These are phyloP conservation scores for Triglochin maritima DNA, from an alignment of 106 monocot species.

Conservation along the genomic window DNA sequence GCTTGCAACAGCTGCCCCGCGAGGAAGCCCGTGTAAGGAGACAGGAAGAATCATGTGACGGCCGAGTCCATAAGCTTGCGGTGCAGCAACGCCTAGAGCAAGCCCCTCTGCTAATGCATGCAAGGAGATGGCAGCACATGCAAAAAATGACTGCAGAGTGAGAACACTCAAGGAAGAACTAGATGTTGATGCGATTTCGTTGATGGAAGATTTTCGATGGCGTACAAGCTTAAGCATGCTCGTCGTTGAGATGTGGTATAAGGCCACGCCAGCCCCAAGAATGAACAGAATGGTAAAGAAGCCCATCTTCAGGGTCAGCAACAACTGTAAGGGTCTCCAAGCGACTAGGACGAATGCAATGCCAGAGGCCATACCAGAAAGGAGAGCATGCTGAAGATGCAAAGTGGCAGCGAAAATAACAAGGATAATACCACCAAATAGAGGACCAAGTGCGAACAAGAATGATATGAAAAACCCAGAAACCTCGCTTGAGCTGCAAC, in stretches of 20 bases:
- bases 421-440: slow-evolving; percentile 71
- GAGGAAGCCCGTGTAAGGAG: slow-evolving; percentile 89
- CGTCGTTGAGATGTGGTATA: slow-evolving; percentile 35
- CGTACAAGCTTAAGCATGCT: slow-evolving; percentile 31
- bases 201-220: slow-evolving; percentile 48
- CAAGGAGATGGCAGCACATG: slow-evolving; percentile 62
- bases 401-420: slow-evolving; percentile 47
- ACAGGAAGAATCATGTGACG: slow-evolving; percentile 88
- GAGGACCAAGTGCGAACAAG: slow-evolving; percentile 87
- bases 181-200: slow-evolving; percentile 28
- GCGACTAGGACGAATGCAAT: slow-evolving; percentile 63
- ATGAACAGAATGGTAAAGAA: slow-evolving; percentile 39
- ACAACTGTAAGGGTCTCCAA: slow-evolving; percentile 84
- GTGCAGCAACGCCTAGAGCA: slow-evolving; percentile 85
- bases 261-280: slow-evolving; percentile 36
- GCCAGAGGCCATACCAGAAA: slow-evolving; percentile 76
- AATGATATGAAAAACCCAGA: slow-evolving; percentile 80
- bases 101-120: slow-evolving; percentile 90
- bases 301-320: slow-evolving; percentile 53
- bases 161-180: slow-evolving; percentile 48
- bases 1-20: slow-evolving; percentile 91
- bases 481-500: slow-evolving; percentile 65
- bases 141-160: slow-evolving; percentile 79
- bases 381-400: slow-evolving; percentile 50
- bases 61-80: slow-evolving; percentile 81